These are phyloP conservation scores for Thozetella sp. DNA, from an alignment of 495 filamentous ascomycete species.

Conservation along the genomic window DNA sequence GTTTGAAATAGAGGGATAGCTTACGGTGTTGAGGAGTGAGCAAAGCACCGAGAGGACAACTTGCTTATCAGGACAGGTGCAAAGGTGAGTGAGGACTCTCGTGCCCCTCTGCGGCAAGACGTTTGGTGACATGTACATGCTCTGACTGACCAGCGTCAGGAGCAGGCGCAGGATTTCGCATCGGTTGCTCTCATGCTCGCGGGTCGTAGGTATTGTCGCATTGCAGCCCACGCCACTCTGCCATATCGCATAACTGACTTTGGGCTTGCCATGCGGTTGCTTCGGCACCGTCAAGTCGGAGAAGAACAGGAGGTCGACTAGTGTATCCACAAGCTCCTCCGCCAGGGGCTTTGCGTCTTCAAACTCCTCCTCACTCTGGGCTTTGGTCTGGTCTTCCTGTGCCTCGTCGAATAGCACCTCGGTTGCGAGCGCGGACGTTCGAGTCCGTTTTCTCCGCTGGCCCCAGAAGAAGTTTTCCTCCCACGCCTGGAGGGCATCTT, in stretches of 20 bases:
- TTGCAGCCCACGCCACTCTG: slow-evolving; percentile 97
- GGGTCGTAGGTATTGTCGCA: slow-evolving; percentile 81
- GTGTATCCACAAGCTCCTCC: slow-evolving; percentile 90
- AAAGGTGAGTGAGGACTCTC: slow-evolving; percentile 85
- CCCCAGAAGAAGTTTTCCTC: slow-evolving; percentile 94
- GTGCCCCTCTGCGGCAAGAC: slow-evolving; percentile 83
- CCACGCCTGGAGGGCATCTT: slow-evolving; percentile 83
- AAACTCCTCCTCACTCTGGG: slow-evolving; percentile 58
- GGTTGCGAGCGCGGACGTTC: slow-evolving; percentile 51
- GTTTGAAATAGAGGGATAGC: slow-evolving; percentile 20
- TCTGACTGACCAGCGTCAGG: slow-evolving; percentile 82
- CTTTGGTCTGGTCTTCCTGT: slow-evolving; percentile 51
- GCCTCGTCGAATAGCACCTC: slow-evolving; percentile 89
- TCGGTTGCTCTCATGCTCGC: slow-evolving; percentile 88
- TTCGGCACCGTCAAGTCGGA: slow-evolving; percentile 82
- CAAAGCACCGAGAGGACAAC: slow-evolving; percentile 86
- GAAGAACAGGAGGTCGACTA: slow-evolving; percentile 91
- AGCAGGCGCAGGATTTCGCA: slow-evolving; percentile 88
- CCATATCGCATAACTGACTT: slow-evolving; percentile 95
- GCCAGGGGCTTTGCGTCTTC: slow-evolving; percentile 87
- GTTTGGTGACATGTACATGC: slow-evolving; percentile 89
- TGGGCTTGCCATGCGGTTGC: slow-evolving; percentile 65
- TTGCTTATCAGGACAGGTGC: slow-evolving; percentile 86
- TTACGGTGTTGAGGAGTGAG: slow-evolving; percentile 93
- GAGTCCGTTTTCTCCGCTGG: slow-evolving; percentile 62